These are phyloP conservation scores for Talaromyces ruber DNA, from an alignment of 495 filamentous ascomycete species.

Conservation along the genomic window DNA sequence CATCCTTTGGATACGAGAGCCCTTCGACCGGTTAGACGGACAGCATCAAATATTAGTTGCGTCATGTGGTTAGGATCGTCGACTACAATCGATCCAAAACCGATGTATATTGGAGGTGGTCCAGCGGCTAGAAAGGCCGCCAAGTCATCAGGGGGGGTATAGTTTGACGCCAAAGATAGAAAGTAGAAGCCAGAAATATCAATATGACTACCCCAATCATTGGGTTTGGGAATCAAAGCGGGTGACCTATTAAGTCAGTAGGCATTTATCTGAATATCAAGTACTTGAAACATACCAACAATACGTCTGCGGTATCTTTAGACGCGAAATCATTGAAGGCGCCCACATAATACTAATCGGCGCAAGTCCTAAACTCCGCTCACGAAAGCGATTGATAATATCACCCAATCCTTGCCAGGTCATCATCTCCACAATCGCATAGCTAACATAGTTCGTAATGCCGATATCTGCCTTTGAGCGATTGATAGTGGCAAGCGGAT, in stretches of 20 bases:
- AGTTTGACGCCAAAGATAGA: constrained; percentile 54
- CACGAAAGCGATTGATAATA: constrained; percentile 63
- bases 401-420: constrained; percentile 75
- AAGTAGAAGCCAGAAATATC: constrained; percentile 70
- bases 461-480: constrained; percentile 42
- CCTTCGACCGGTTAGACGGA: constrained; percentile 55
- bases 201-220: constrained; percentile 66
- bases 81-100: constrained; percentile 76
- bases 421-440: constrained; percentile 70
- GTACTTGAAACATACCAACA: constrained; percentile 46
- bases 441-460: constrained; percentile 64
- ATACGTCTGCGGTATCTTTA: constrained; percentile 70
- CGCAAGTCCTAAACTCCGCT: constrained; percentile 56
- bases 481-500: constrained; percentile 47
- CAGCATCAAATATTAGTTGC: constrained; percentile 57
- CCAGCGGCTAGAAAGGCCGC: constrained; percentile 55
- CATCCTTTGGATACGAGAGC: constrained; percentile 76
- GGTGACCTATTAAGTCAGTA: constrained; percentile 43
- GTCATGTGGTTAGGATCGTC: constrained; percentile 64
- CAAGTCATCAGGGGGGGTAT: constrained; percentile 54
- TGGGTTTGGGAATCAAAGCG: constrained; percentile 68
- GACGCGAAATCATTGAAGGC: constrained; percentile 51
- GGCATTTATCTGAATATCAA: neutral
- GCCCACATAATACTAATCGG: constrained; percentile 59
- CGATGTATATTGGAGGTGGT: constrained; percentile 69